Conservation (phyloP, 148 eudicot species). For the Silene latifolia region DNA sequence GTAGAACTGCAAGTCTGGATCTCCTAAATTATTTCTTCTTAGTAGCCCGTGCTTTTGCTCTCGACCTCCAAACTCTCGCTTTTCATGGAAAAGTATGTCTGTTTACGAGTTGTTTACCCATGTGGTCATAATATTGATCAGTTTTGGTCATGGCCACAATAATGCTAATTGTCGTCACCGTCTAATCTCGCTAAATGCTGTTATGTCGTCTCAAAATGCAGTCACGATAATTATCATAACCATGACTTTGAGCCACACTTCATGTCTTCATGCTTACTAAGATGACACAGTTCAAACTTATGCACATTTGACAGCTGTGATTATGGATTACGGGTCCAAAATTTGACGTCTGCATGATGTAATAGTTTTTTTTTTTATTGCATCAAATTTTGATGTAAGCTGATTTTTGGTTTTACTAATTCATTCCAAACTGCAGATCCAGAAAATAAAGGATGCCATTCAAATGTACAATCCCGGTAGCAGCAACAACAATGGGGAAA, state of each 20-base stretch:
- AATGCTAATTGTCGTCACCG: not conserved
- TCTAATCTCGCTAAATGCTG: not conserved
- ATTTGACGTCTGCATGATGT: not conserved
- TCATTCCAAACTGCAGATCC: slow-evolving; percentile 48
- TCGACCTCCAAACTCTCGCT: too few species aligned
- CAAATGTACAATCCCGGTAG: slow-evolving; percentile 57
- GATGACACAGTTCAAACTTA: too few species aligned
- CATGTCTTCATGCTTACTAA: not conserved
- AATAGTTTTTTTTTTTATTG: not conserved
- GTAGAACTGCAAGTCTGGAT: too few species aligned
- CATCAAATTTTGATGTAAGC: too few species aligned
- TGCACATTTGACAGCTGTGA: not conserved
- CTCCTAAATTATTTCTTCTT: too few species aligned
- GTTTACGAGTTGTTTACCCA: not conserved
- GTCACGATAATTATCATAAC: not conserved
- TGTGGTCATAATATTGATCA: not conserved
- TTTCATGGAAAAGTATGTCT: too few species aligned
- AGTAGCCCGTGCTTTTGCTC: too few species aligned
- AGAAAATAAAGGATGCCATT: slow-evolving; percentile 87
- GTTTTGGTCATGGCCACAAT: not conserved
- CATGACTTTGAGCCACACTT: not conserved
- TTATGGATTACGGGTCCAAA: not conserved
- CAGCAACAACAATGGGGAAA: slow-evolving; percentile 50
- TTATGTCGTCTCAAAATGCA: not conserved
- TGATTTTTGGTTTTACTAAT: not conserved